Evolutionary conservation across 345 rosid genomes (phyloP).

Genomic region (Ceriops tagal): DNA sequence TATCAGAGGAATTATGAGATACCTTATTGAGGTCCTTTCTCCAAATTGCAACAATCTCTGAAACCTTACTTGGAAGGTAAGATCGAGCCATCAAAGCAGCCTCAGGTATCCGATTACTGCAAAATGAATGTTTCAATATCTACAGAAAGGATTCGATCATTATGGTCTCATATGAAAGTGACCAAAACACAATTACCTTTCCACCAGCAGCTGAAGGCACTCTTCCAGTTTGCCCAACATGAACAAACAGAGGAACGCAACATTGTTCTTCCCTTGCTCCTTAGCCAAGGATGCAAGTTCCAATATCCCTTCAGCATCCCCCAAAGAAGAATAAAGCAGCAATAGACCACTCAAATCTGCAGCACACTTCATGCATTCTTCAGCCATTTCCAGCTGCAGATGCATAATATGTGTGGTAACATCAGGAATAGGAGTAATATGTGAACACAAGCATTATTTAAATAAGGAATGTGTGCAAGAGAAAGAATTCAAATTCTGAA

Average conservation of each 20-base stretch:
- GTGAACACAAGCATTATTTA: background rate
- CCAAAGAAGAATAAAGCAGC: slow-evolving; percentile 90
- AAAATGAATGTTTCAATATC: slow-evolving; percentile 26
- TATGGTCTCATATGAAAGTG: slow-evolving; percentile 10
- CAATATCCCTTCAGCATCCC: slow-evolving; percentile 89
- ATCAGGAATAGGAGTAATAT: background rate
- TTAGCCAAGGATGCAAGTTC: slow-evolving; percentile 80
- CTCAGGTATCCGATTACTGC: slow-evolving; percentile 98
- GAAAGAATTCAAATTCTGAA: background rate
- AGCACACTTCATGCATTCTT: slow-evolving; percentile 90
- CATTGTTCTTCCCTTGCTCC: slow-evolving; percentile 98
- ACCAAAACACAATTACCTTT: slow-evolving; percentile 50
- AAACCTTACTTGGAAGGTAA: slow-evolving; percentile 97
- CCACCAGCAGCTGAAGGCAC: slow-evolving; percentile 87
- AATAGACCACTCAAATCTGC: slow-evolving; percentile 95
- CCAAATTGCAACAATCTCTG: slow-evolving; percentile 93
- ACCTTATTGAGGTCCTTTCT: slow-evolving; percentile 96
- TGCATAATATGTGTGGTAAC: slow-evolving; percentile 8
- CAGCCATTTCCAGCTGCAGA: slow-evolving; percentile 95
- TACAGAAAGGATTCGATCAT: slow-evolving; percentile 8
- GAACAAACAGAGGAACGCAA: slow-evolving; percentile 87
- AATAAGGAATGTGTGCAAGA: background rate
- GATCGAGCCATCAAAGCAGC: slow-evolving; percentile 99
- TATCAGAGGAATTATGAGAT: slow-evolving; percentile 11
- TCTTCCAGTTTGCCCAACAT: slow-evolving; percentile 95